These are phyloP conservation scores for Apiospora rasikravindrae DNA, from an alignment of 2,329 filamentous ascomycete genomes.

Conservation along the genomic window DNA sequence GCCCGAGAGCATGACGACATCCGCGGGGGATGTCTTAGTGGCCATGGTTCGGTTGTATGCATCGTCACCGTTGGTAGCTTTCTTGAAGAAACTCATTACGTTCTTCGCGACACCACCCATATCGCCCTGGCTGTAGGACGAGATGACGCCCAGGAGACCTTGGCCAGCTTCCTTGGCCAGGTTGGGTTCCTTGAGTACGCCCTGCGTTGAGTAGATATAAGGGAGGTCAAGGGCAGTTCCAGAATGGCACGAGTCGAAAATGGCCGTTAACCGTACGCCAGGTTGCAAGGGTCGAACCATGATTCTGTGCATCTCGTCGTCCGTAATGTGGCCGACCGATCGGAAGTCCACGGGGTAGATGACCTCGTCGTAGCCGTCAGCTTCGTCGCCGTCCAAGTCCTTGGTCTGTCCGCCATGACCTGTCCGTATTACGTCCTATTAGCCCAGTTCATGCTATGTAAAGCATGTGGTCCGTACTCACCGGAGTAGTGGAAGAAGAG, in stretches of 20 bases:
- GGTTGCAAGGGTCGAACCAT: constrained; percentile 79
- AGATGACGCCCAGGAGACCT: constrained; percentile 74
- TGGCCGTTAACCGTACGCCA: constrained; percentile 83
- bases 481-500: constrained; percentile 98
- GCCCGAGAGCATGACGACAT: constrained; percentile 98
- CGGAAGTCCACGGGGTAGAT: constrained; percentile 80
- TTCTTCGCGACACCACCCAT: constrained; percentile 79
- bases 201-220: constrained; percentile 81
- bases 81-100: constrained; percentile 86
- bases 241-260: constrained; percentile 83
- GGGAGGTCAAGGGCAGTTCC: constrained; percentile 78
- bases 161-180: constrained; percentile 79
- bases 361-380: constrained; percentile 78
- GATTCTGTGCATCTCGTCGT: constrained; percentile 78
- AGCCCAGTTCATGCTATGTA: background rate
- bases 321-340: constrained; percentile 73
- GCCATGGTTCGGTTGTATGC: constrained; percentile 80
- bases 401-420: constrained; percentile 79
- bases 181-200: constrained; percentile 81
- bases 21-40: constrained; percentile 91
- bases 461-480: constrained; percentile 40
- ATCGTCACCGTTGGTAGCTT: constrained; percentile 76
- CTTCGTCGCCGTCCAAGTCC: constrained; percentile 76
- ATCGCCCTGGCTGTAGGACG: constrained; percentile 83
- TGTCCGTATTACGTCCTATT: constrained; percentile 34